These are phyloP conservation scores for Fusarium chaquense DNA, from an alignment of 2,329 filamentous ascomycete genomes.

Conservation along the genomic window DNA sequence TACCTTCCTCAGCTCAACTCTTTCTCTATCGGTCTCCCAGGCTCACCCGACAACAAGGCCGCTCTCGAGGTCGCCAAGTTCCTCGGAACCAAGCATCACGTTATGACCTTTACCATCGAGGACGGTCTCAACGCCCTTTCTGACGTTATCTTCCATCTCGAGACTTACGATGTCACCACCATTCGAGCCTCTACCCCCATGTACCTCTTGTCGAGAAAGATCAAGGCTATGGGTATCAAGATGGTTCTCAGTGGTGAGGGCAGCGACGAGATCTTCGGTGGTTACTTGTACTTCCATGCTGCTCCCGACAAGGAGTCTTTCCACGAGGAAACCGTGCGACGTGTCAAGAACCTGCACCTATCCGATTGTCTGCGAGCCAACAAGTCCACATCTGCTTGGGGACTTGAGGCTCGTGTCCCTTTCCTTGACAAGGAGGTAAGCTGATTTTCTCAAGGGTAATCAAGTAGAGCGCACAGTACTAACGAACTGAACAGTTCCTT, in stretches of 20 bases:
- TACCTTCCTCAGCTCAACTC: conserved; percentile 96
- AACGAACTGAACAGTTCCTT: conserved; percentile 73
- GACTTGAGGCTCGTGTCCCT: conserved; percentile 95
- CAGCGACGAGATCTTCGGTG: conserved; percentile 97
- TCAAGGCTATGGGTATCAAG: conserved; percentile 99
- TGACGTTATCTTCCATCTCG: conserved; percentile 97
- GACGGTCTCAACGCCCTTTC: conserved; percentile 96
- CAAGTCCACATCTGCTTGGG: conserved; percentile 99
- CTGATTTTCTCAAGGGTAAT: not conserved
- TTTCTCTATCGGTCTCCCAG: conserved; percentile 96
- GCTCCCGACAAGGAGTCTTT: conserved; percentile 92
- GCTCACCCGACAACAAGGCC: conserved; percentile 90
- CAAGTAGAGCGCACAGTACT: conserved; percentile 28
- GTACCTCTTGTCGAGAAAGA: conserved; percentile 97
- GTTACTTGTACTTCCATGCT: conserved; percentile 98
- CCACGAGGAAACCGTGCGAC: conserved; percentile 92
- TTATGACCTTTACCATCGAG: conserved; percentile 97
- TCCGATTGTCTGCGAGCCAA: conserved; percentile 98
- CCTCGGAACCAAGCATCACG: conserved; percentile 96
- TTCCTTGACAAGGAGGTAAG: conserved; percentile 91
- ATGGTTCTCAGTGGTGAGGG: conserved; percentile 99
- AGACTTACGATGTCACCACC: conserved; percentile 97
- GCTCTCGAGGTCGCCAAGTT: conserved; percentile 95
- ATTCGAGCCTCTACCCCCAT: conserved; percentile 98
- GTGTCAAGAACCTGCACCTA: conserved; percentile 95